Evolutionary conservation across 768 basidiomycete genomes (phyloP).

Genomic region (Lentinula edodes): DNA sequence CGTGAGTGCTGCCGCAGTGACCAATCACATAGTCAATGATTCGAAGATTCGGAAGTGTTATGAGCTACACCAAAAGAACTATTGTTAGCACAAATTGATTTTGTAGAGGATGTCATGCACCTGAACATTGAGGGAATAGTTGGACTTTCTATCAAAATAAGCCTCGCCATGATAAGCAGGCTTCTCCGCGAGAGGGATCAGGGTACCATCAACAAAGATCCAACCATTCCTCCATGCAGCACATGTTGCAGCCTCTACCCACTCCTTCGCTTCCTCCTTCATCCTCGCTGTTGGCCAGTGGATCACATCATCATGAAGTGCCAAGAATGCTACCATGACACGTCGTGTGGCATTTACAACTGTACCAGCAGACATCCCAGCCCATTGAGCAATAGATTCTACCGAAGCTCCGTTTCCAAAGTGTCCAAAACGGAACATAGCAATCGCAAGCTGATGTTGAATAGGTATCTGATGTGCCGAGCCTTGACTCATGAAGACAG

Average conservation of each 20-base stretch:
- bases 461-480: constrained; percentile 15
- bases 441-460: constrained; percentile 17
- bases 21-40: constrained; percentile 28
- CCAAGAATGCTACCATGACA: constrained; percentile 11
- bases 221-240: constrained; percentile 29
- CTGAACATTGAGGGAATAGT: constrained; percentile 32
- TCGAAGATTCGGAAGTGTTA: constrained; percentile 23
- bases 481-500: constrained; percentile 18
- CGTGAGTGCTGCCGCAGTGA: constrained; percentile 26
- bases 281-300: constrained; percentile 20
- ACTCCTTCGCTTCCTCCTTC: constrained; percentile 29
- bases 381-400: constrained; percentile 11
- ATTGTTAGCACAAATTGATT: not conserved
- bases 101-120: constrained; percentile 12
- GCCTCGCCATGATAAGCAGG: constrained; percentile 24
- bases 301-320: constrained; percentile 25
- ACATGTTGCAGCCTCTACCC: constrained; percentile 26
- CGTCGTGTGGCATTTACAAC: constrained; percentile 22
- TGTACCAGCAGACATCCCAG: constrained; percentile 23
- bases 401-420: constrained; percentile 16
- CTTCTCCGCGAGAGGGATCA: constrained; percentile 9
- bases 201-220: constrained; percentile 25
- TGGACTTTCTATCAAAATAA: constrained; percentile 27
- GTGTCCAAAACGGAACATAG: constrained; percentile 15
- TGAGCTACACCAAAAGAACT: constrained; percentile 18